Evolutionary conservation across 2,329 filamentous ascomycete species (phyloP), one percentile per base, ranked within the genome.

Genomic region (Geosmithia flava): DNA sequence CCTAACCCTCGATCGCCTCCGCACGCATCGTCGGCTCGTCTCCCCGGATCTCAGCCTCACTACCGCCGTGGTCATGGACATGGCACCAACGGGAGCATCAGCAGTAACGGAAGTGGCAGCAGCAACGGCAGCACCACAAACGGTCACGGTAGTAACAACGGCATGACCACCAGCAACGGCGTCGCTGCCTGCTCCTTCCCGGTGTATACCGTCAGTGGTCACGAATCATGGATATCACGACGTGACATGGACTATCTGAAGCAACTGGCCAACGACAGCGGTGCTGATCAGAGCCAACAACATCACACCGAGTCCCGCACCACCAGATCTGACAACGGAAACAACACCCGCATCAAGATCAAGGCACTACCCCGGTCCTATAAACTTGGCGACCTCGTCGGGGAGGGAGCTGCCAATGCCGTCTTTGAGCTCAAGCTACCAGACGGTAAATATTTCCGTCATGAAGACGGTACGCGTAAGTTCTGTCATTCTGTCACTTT

Each of bases 331-430:
- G 50, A 47, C 30, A 8, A 27, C 8, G 23, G 23, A 27, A 27
- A 27, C 23, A 27, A 27, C 23, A 27, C 23, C 23, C 8, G 23
- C 23, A 50, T 46, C 39, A 40, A 39, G 10, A 51, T 66, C 48
- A 65, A 59, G 52, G 56, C 56, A 19, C 59, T 68, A 6, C 64
- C 65, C 23, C 53, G 51, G 43, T 63, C 62, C 29, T 59, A 62
- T 40, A 60, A 56, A 23, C 62, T 64, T 15, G 52, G 64, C 46
- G 59, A 62, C 47, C 67, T 78, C 49, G 63, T 80, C 20, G 75
- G 73, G 23, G 86, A 93, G 62, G 87, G 86, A 20, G 81, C 84
- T 20, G 85, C 87, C 47, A 91, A 93, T 61, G 75, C 83, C 47
- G 82, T 90, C 52, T 89, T 86, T 58, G 74, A 74, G 54, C 71